Conservation (phyloP, 2,329 filamentous ascomycete species). For the Nemania sp. region DNA sequence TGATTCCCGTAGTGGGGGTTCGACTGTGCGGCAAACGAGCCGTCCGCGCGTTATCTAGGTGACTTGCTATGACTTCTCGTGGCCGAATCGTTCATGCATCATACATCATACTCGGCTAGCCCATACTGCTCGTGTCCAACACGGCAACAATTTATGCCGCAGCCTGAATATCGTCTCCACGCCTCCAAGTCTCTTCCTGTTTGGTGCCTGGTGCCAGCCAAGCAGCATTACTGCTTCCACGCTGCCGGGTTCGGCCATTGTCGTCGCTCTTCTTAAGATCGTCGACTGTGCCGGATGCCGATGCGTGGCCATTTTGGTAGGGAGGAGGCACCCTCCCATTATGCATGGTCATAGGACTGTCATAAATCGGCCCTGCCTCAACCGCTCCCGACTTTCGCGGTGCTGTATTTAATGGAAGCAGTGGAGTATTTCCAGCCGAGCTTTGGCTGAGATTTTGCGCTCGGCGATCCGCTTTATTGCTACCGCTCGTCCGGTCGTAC, state of each 20-base stretch:
- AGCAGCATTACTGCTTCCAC: conserved; percentile 51
- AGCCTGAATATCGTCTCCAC: conserved; percentile 45
- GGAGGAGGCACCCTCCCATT: conserved; percentile 41
- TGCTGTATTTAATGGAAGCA: conserved; percentile 67
- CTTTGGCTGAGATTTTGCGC: conserved; percentile 67
- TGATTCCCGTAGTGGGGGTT: conserved; percentile 16
- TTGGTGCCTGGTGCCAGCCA: conserved; percentile 81
- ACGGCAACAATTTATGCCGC: conserved; percentile 24
- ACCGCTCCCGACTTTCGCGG: conserved; percentile 41
- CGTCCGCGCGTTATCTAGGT: no score
- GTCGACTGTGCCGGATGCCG: conserved; percentile 40
- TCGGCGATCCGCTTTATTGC: conserved; percentile 82
- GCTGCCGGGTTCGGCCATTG: conserved; percentile 43
- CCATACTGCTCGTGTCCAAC: background rate
- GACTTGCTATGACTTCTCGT: conserved; percentile 26
- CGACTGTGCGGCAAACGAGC: conserved; percentile 9
- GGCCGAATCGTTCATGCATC: conserved; percentile 29
- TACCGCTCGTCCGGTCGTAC: conserved; percentile 89
- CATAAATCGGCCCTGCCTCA: conserved; percentile 42
- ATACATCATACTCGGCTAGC: conserved; percentile 23
- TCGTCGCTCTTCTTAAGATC: conserved; percentile 64
- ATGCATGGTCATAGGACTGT: conserved; percentile 42
- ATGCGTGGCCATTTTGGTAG: conserved; percentile 52
- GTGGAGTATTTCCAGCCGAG: conserved; percentile 45
- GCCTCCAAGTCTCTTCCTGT: conserved; percentile 82